Conservation (phyloP, 2,329 filamentous ascomycete species). For the Diplodia seriata region DNA sequence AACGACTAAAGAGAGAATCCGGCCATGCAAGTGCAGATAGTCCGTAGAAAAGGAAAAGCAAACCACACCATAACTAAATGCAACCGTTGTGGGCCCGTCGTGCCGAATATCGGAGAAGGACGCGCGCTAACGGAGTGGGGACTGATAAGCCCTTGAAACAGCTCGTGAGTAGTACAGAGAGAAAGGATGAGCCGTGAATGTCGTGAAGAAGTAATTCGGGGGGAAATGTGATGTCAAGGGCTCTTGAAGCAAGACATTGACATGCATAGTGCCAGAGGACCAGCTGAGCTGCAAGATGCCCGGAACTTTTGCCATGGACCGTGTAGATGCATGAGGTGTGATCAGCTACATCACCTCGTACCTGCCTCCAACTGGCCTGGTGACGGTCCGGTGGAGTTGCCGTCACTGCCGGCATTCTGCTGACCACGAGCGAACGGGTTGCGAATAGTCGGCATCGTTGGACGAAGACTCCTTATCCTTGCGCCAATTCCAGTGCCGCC, state of each 20-base stretch:
- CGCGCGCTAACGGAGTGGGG: not conserved
- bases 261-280: not conserved
- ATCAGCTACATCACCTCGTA: slow-evolving; percentile 25
- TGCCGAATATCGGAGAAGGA: not conserved
- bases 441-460: slow-evolving; percentile 32
- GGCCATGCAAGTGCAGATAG: slow-evolving; percentile 17
- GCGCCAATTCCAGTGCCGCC: slow-evolving; percentile 30
- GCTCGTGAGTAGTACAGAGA: slow-evolving; percentile 13
- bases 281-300: not conserved
- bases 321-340: not conserved
- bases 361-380: slow-evolving; percentile 35
- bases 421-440: slow-evolving; percentile 40
- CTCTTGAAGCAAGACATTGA: not conserved
- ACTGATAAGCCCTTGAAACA: not conserved
- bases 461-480: slow-evolving; percentile 29
- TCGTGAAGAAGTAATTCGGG: slow-evolving; percentile 15
- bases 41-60: slow-evolving; percentile 2
- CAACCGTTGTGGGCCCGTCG: slow-evolving; percentile 9
- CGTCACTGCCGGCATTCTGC: slow-evolving; percentile 34
- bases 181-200: slow-evolving; percentile 10
- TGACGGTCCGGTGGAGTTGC: slow-evolving; percentile 27
- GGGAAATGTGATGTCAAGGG: not conserved
- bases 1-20: slow-evolving; percentile 22
- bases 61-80: slow-evolving; percentile 10
- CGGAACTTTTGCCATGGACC: not conserved